Percentiles rank a stretch among this genome's conserved stretches.
Conservation (phyloP, 306 rosid genomes). For the Carpinus fangiana region DNA sequence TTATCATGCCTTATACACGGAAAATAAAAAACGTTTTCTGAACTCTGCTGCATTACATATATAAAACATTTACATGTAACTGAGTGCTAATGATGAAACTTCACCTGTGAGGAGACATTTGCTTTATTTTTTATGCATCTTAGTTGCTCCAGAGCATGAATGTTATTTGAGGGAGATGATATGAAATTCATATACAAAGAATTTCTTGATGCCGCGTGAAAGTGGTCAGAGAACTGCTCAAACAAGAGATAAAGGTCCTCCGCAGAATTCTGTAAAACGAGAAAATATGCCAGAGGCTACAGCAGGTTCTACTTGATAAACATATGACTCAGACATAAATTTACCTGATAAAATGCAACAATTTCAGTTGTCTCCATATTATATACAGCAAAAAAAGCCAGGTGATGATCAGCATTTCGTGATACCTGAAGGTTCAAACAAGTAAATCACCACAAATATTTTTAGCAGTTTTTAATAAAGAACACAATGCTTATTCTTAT, state of each 20-base stretch:
- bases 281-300: conserved; percentile 35
- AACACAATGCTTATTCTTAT: conserved; percentile 11
- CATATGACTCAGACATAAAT: background rate
- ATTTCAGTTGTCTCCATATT: conserved; percentile 98
- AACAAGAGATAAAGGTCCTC: conserved; percentile 83
- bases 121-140: conserved; percentile 68
- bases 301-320: background rate
- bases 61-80: background rate
- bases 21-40: background rate
- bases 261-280: conserved; percentile 65
- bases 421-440: conserved; percentile 68
- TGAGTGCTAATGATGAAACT: background rate
- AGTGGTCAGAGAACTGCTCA: conserved; percentile 87
- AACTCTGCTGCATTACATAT: background rate
- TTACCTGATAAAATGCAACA: conserved; percentile 87
- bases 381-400: conserved; percentile 84
- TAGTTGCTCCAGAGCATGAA: conserved; percentile 76
- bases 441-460: conserved; percentile 25
- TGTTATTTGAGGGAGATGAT: conserved; percentile 85
- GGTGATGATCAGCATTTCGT: conserved; percentile 74
- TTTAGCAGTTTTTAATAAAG: conserved; percentile 28
- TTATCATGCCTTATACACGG: background rate
- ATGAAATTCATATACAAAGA: conserved; percentile 72
- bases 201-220: conserved; percentile 73
- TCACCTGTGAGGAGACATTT: conserved; percentile 72